phyloP scores from a whole-genome alignment of 148 eudicot species.

The Silene uniflora region DNA sequence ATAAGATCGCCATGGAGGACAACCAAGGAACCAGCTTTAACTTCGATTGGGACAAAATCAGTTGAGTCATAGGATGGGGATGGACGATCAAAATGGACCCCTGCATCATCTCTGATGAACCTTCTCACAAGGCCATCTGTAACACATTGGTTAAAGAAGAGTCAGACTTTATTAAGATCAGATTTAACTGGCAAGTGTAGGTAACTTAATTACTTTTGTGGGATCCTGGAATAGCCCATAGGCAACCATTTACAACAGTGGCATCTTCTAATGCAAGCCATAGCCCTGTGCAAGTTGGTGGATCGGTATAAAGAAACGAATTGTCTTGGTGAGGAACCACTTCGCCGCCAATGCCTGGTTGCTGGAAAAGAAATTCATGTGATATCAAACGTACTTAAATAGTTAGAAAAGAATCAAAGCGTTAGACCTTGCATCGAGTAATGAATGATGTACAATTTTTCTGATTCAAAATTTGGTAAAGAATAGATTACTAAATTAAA shows the following conservation, averaged over 20 bases:
- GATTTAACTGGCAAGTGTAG: background rate
- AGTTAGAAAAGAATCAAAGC: background rate
- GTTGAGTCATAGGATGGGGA: conserved; percentile 70
- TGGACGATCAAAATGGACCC: conserved; percentile 81
- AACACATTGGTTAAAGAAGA: background rate
- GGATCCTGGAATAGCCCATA: conserved; percentile 98
- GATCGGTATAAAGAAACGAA: conserved; percentile 86
- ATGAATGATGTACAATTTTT: background rate
- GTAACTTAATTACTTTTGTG: conserved; percentile 52
- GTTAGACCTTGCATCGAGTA: background rate
- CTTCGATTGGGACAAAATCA: conserved; percentile 87
- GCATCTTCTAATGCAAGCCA: conserved; percentile 99
- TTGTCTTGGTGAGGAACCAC: conserved; percentile 98
- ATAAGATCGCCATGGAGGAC: conserved; percentile 94
- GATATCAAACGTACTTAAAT: background rate
- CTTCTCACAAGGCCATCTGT: conserved; percentile 86
- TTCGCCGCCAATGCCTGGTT: conserved; percentile 99
- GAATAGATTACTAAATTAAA: too few relatives aligned
- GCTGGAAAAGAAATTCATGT: conserved; percentile 47
- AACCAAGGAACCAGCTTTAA: conserved; percentile 88
- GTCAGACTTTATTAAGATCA: background rate
- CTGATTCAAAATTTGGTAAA: background rate
- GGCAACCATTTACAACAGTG: conserved; percentile 71
- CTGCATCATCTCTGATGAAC: conserved; percentile 77
- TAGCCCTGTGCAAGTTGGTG: conserved; percentile 86